Conservation (phyloP, 2,329 filamentous ascomycete genomes). For the Penicillium sp. region DNA sequence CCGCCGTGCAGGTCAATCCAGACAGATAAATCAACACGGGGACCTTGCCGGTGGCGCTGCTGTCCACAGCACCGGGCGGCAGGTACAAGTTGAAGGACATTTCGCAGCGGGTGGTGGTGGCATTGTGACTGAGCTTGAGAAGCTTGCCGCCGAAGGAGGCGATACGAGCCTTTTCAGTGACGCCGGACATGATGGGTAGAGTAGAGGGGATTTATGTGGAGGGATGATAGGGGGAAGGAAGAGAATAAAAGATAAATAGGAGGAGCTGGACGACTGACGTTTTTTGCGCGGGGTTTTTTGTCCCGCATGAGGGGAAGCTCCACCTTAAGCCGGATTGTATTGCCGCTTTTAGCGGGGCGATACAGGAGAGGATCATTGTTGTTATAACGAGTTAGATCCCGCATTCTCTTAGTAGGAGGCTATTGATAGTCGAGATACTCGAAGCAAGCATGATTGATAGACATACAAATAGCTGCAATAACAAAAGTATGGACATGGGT, state of each 20-base stretch:
- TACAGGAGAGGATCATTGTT: background rate
- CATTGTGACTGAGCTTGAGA: conserved; percentile 88
- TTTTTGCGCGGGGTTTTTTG: conserved; percentile 30
- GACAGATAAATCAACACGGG: conserved; percentile 93
- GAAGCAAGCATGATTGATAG: no score
- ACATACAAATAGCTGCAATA: background rate
- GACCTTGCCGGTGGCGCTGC: conserved; percentile 68
- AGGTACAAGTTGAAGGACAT: conserved; percentile 96
- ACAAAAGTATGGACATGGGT: background rate
- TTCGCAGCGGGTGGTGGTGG: conserved; percentile 77
- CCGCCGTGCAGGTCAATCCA: conserved; percentile 91
- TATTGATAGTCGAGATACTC: background rate
- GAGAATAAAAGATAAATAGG: conserved; percentile 19
- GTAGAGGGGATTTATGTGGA: background rate
- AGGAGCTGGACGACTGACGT: conserved; percentile 2
- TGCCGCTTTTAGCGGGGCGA: conserved; percentile 14
- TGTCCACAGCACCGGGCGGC: conserved; percentile 70
- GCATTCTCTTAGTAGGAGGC: background rate
- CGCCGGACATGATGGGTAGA: conserved; percentile 65
- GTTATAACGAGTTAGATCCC: background rate
- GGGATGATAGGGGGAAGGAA: background rate
- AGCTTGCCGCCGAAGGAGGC: conserved; percentile 92
- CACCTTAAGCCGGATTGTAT: conserved; percentile 13
- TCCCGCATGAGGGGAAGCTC: conserved; percentile 39
- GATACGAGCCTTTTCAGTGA: conserved; percentile 89